These are phyloP conservation scores for Yamadazyma sp. DNA, from an alignment of 1,139 yeast species.

Conservation along the genomic window DNA sequence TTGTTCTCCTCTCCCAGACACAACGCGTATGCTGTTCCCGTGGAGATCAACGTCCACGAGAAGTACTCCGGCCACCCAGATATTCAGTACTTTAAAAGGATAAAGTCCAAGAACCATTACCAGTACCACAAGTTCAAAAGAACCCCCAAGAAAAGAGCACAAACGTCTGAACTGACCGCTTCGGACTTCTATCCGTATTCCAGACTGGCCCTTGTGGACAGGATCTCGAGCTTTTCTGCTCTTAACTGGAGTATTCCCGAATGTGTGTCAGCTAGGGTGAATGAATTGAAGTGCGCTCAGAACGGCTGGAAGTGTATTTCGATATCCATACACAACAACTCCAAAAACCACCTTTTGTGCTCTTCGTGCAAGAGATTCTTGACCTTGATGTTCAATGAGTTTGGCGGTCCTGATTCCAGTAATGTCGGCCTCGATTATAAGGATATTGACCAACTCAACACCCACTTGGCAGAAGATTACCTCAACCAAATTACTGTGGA, in stretches of 20 bases:
- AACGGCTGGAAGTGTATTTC: slow-evolving; percentile 46
- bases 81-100: slow-evolving; percentile 37
- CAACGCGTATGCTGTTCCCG: slow-evolving; percentile 15
- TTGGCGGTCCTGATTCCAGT: slow-evolving; percentile 10
- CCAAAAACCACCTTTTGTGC: slow-evolving; percentile 37
- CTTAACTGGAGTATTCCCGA: slow-evolving; percentile 38
- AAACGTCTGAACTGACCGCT: slow-evolving; percentile 16
- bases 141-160: slow-evolving; percentile 13
- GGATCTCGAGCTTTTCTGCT: slow-evolving; percentile 32
- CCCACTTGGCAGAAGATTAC: slow-evolving; percentile 25
- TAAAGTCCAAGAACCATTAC: slow-evolving; percentile 39
- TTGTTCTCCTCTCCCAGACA: slow-evolving; percentile 24
- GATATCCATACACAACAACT: slow-evolving; percentile 21
- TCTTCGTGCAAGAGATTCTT: slow-evolving; percentile 32
- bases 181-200: slow-evolving; percentile 36
- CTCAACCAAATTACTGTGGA: slow-evolving; percentile 20
- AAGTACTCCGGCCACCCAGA: slow-evolving; percentile 34
- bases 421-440: slow-evolving; percentile 18
- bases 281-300: slow-evolving; percentile 39
- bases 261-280: slow-evolving; percentile 16
- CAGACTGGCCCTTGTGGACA: slow-evolving; percentile 24
- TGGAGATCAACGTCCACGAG: slow-evolving; percentile 10
- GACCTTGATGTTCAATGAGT: slow-evolving; percentile 27
- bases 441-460: slow-evolving; percentile 27
- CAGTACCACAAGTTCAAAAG: slow-evolving; percentile 33